Conservation (phyloP, 1,139 yeast genomes). For the Hyphopichia wangnamkhiaoensis region DNA sequence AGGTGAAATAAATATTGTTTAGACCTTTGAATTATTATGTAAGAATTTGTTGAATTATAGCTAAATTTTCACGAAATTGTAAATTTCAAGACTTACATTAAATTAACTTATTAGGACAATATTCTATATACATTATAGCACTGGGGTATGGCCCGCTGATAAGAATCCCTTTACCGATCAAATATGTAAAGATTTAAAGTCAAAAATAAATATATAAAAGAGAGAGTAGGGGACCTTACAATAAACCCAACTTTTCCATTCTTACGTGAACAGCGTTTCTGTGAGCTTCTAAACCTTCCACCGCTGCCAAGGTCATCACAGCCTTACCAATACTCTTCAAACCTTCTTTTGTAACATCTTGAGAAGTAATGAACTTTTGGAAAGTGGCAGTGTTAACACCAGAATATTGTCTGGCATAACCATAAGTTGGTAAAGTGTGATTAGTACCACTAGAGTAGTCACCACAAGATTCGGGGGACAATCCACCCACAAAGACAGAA, state of each 20-base stretch:
- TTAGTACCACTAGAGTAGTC: conserved; percentile 97
- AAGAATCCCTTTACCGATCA: too few species aligned
- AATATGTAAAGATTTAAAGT: neutral
- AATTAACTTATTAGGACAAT: too few species aligned
- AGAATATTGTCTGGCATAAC: conserved; percentile 95
- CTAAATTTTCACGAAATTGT: neutral
- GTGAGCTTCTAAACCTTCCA: conserved; percentile 96
- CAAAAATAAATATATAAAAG: neutral
- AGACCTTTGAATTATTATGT: too few species aligned
- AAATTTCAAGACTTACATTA: too few species aligned
- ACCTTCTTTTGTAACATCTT: conserved; percentile 84
- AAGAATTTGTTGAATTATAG: neutral
- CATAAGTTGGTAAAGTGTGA: conserved; percentile 97
- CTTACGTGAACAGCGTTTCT: conserved; percentile 94
- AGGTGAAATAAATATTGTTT: neutral
- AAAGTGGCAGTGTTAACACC: conserved; percentile 96
- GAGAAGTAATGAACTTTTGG: conserved; percentile 93
- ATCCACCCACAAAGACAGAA: conserved; percentile 92
- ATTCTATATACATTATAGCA: neutral
- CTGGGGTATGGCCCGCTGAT: too few species aligned
- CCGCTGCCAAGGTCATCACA: conserved; percentile 94
- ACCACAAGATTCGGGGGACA: conserved; percentile 97
- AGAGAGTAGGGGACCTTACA: neutral
- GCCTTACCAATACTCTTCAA: conserved; percentile 87
- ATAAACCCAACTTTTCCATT: conserved; percentile 72